These are phyloP conservation scores for Apiosordaria backusii DNA, from an alignment of 495 filamentous ascomycete genomes.

Conservation along the genomic window DNA sequence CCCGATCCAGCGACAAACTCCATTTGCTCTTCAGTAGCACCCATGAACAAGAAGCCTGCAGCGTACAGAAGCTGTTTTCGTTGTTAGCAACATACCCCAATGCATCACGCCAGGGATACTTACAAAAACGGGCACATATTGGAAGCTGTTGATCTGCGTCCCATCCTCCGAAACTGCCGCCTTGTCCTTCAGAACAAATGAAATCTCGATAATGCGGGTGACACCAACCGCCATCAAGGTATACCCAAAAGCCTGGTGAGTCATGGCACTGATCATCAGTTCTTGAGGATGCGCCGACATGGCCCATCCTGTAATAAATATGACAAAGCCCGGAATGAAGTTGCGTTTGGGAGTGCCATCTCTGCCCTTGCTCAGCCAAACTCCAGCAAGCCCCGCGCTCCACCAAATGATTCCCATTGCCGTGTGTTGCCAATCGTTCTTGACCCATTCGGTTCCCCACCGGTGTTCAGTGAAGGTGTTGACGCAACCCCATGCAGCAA, in stretches of 20 bases:
- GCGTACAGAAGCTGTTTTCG: constrained; percentile 75
- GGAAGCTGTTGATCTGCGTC: constrained; percentile 74
- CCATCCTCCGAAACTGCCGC: constrained; percentile 53
- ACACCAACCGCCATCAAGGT: constrained; percentile 88
- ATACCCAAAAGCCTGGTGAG: constrained; percentile 91
- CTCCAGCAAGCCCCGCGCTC: constrained; percentile 83
- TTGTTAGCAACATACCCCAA: neutral
- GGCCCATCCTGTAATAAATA: constrained; percentile 88
- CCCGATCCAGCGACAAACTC: constrained; percentile 62
- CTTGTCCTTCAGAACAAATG: constrained; percentile 77
- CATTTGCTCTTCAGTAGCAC: constrained; percentile 96
- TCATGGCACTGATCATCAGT: constrained; percentile 77
- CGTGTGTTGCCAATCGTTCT: constrained; percentile 94
- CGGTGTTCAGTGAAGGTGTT: constrained; percentile 98
- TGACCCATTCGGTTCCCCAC: constrained; percentile 88
- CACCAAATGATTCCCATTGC: constrained; percentile 98
- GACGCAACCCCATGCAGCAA: constrained; percentile 90
- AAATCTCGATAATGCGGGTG: constrained; percentile 83
- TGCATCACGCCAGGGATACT: constrained; percentile 34
- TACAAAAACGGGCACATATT: constrained; percentile 88
- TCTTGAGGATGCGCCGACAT: constrained; percentile 88
- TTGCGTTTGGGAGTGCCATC: constrained; percentile 88
- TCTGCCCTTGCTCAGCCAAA: constrained; percentile 83
- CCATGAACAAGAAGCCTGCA: constrained; percentile 95
- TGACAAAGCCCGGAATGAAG: constrained; percentile 85